Evolutionary conservation across 2,329 filamentous ascomycete species (phyloP), one percentile per base, ranked within the genome.

Genomic region (Parastagonospora avenae): DNA sequence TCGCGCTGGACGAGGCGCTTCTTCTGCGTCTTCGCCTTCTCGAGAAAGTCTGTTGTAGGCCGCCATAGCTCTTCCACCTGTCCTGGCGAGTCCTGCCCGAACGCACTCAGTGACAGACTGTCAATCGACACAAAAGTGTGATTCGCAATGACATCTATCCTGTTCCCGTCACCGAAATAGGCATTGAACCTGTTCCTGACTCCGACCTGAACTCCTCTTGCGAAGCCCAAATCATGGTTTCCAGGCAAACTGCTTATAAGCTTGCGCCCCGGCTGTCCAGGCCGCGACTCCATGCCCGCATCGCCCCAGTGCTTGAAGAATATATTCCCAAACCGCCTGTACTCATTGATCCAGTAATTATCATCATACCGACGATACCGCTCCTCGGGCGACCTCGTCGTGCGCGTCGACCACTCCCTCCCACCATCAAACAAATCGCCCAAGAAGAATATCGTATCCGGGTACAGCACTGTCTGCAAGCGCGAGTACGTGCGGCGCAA

Each of bases 391-490:
- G 79, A 82, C 12, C 52, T 63, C 6, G 65, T 68, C 6, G 70
- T 70, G 37, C 64, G 77, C 10, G 92, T 93, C 60, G 87, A 89
- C 94, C 94, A 99, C 78, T 99, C 94, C 60, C 94, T 84, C 8
- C 94, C 94, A 4, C 94, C 94, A 68, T 99, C 94, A 66, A 99
- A 97, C 1, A 99, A 78, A 69, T 99, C 94, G 7, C 94, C 94
- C 0, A 99, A 79, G 68, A 99, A 97, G 68, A 97, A 85, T 1
- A 96, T 80, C 12, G 90, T 92, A 69, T 97, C 91, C 0, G 94
- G 94, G n/a, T 84, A 83, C 11, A 97, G 79, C 14, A 84, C 77
- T 14, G 82, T 77, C 66, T 96, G 91, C 50, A 97, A 82, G 46
- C 87, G 82, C n/a, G 80, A 83, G 71, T 95, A 97, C 8, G 89